Evolutionary conservation across 2,329 filamentous ascomycete genomes (phyloP).

Genomic region (Alternaria sp.): DNA sequence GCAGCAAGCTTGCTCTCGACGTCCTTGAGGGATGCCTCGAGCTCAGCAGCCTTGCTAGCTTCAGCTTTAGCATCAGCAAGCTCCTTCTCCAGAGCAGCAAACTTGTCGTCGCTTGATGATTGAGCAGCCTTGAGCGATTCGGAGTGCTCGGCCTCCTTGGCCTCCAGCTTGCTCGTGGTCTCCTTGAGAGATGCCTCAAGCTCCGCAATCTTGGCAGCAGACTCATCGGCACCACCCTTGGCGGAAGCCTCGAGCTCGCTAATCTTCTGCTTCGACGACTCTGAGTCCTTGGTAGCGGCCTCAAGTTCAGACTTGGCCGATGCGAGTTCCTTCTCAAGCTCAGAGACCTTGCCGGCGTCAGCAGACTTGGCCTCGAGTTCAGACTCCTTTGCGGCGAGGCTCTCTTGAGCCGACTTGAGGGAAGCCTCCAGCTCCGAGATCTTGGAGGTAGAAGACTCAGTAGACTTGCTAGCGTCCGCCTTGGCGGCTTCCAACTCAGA

Average conservation of each 20-base stretch:
- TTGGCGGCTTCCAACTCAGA: constrained; percentile 29
- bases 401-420: constrained; percentile 34
- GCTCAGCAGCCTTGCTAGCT: constrained; percentile 36
- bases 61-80: constrained; percentile 34
- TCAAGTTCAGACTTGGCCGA: constrained; percentile 28
- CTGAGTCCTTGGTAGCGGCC: constrained; percentile 21
- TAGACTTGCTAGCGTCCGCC: constrained; percentile 24
- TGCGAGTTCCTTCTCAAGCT: constrained; percentile 30
- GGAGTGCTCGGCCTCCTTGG: constrained; percentile 23
- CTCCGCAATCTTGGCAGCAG: constrained; percentile 27
- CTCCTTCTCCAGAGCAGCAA: constrained; percentile 26
- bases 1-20: constrained; percentile 30
- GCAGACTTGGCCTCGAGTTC: constrained; percentile 28
- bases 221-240: constrained; percentile 23
- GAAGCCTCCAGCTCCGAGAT: constrained; percentile 31
- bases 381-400: constrained; percentile 33
- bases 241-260: constrained; percentile 30
- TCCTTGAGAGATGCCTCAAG: constrained; percentile 33
- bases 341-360: constrained; percentile 29
- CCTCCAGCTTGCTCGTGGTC: constrained; percentile 23
- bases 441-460: constrained; percentile 33
- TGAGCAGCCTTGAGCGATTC: constrained; percentile 27
- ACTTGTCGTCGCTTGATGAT: constrained; percentile 22
- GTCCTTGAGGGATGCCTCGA: constrained; percentile 34
- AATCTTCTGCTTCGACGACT: constrained; percentile 32